Percentiles rank a stretch among this genome's conserved stretches.
phyloP scores from a whole-genome alignment of 345 rosid species.

The Eucalyptus guilfoylei region DNA sequence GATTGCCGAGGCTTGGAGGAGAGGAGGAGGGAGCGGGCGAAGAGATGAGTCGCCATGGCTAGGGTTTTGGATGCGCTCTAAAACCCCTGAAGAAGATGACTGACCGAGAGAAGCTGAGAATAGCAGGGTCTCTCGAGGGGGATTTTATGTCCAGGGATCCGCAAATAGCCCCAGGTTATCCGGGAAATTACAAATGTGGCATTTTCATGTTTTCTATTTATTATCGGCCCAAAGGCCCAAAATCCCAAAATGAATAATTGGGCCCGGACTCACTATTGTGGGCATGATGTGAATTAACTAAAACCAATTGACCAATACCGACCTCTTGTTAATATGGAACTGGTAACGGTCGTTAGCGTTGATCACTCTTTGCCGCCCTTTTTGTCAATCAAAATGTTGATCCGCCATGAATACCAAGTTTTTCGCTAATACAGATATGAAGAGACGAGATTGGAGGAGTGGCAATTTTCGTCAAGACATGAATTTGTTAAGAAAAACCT shows the following conservation, averaged over 20 bases:
- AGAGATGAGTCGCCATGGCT: constrained; percentile 29
- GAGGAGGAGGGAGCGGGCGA: constrained; percentile 31
- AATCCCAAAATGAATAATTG: background rate
- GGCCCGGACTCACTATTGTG: background rate
- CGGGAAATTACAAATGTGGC: background rate
- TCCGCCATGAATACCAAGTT: background rate
- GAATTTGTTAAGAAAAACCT: background rate
- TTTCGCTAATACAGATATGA: background rate
- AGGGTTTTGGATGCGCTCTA: background rate
- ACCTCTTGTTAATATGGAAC: background rate
- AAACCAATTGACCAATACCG: background rate
- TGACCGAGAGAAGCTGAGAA: background rate
- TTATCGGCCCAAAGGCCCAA: background rate
- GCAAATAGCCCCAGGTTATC: background rate
- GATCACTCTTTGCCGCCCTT: background rate
- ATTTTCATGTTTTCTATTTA: background rate
- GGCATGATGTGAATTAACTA: background rate
- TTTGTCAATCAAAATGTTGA: background rate
- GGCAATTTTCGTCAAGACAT: background rate
- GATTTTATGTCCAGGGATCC: background rate
- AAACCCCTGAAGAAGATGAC: background rate
- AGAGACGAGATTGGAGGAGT: background rate
- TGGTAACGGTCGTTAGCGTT: too few relatives aligned
- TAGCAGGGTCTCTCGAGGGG: background rate
- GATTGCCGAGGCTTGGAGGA: constrained; percentile 9